Conservation (phyloP, 2,329 filamentous ascomycete genomes). For the Colletotrichum zoysiae region DNA sequence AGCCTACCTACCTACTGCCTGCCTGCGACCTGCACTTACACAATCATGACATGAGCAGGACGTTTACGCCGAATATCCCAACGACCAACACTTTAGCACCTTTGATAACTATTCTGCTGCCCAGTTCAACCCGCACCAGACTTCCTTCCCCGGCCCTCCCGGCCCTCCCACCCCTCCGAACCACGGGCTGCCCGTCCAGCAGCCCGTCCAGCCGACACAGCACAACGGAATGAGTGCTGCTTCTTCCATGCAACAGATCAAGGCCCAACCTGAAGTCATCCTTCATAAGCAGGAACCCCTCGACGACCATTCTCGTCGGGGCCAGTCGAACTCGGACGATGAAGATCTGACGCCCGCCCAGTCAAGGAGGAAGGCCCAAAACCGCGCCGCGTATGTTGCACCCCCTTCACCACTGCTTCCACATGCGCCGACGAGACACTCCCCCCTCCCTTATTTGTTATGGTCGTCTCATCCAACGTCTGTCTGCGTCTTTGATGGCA, state of each 20-base stretch:
- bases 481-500: not conserved
- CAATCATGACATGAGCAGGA: constrained; percentile 58
- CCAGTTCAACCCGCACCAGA: constrained; percentile 46
- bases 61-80: constrained; percentile 61
- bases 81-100: constrained; percentile 61
- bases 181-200: constrained; percentile 41
- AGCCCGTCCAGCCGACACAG: constrained; percentile 43
- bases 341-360: constrained; percentile 69
- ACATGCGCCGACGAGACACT: not conserved
- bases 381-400: constrained; percentile 69
- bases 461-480: not conserved
- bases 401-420: not conserved
- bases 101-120: constrained; percentile 58
- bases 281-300: constrained; percentile 54
- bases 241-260: constrained; percentile 45
- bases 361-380: constrained; percentile 71
- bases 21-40: constrained; percentile 47
- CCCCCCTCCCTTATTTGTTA: not conserved
- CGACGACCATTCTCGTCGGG: constrained; percentile 52
- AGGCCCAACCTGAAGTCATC: constrained; percentile 38
- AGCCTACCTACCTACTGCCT: too few species aligned
- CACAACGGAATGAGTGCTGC: constrained; percentile 46
- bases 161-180: constrained; percentile 62
- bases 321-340: constrained; percentile 67
- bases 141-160: constrained; percentile 60